Evolutionary conservation across 768 basidiomycete genomes (phyloP).

Genomic region (Lepiota venenata): DNA sequence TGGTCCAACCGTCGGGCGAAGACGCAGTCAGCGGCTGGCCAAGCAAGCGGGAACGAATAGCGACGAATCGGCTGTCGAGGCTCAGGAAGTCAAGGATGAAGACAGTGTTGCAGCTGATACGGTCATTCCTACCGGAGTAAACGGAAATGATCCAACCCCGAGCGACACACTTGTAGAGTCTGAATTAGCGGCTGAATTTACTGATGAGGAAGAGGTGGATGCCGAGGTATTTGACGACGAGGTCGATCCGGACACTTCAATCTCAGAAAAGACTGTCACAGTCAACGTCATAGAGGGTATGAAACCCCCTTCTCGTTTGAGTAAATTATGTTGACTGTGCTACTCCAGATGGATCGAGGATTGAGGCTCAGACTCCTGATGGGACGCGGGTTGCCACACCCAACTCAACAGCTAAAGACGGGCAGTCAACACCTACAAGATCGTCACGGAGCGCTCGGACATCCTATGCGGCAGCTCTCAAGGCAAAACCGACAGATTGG

Average conservation of each 20-base stretch:
- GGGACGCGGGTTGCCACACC: slow-evolving; percentile 94
- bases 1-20: slow-evolving; percentile 42
- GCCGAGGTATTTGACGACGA: slow-evolving; percentile 91
- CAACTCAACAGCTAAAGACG: slow-evolving; percentile 44
- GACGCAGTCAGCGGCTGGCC: slow-evolving; percentile 82
- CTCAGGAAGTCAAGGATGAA: slow-evolving; percentile 9
- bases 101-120: slow-evolving; percentile 10
- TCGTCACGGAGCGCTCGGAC: slow-evolving; percentile 34
- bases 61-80: slow-evolving; percentile 7
- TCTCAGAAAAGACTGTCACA: slow-evolving; percentile 82
- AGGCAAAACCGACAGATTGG: slow-evolving; percentile 92
- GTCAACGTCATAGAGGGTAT: slow-evolving; percentile 78
- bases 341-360: slow-evolving; percentile 76
- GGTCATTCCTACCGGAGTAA: slow-evolving; percentile 10
- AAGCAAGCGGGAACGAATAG: slow-evolving; percentile 39
- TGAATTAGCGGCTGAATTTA: slow-evolving; percentile 70
- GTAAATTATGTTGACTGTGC: not conserved
- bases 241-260: slow-evolving; percentile 65
- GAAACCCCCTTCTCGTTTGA: slow-evolving; percentile 11
- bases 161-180: slow-evolving; percentile 63
- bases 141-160: slow-evolving; percentile 34
- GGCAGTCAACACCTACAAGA: slow-evolving; percentile 25
- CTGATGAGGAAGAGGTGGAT: slow-evolving; percentile 85
- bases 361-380: slow-evolving; percentile 96
- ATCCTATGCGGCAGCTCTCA: slow-evolving; percentile 94